Evolutionary conservation across 2,329 filamentous ascomycete genomes (phyloP).

Genomic region (Cercospora citrullina): DNA sequence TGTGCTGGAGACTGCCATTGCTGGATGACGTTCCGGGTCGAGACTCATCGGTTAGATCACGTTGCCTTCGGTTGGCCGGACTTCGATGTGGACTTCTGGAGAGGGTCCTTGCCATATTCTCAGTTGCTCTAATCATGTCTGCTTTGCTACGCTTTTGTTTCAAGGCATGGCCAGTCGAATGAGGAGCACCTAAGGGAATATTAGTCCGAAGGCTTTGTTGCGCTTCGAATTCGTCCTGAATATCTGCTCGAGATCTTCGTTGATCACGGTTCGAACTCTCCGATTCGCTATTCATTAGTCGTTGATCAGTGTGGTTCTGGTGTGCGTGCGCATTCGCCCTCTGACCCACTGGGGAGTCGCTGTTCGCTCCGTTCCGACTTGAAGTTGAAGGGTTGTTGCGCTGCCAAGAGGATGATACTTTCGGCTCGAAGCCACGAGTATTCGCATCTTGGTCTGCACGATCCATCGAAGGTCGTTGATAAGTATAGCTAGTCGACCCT

Average conservation of each 20-base stretch:
- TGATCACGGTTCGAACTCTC: slow-evolving; percentile 4
- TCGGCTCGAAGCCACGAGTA: not conserved
- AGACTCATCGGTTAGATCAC: not conserved
- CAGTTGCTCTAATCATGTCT: slow-evolving; percentile 10
- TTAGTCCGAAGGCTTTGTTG: slow-evolving; percentile 6
- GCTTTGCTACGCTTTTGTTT: slow-evolving; percentile 13
- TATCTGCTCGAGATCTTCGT: slow-evolving; percentile 8
- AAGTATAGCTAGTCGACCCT: not conserved
- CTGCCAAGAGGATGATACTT: not conserved
- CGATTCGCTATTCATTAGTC: not conserved
- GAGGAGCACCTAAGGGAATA: slow-evolving; percentile 7
- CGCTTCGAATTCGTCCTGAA: slow-evolving; percentile 8
- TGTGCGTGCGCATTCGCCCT: not conserved
- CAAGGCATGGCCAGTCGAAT: slow-evolving; percentile 5
- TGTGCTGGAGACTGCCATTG: slow-evolving; percentile 1
- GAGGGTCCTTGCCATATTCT: slow-evolving; percentile 12
- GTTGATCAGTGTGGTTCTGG: not conserved
- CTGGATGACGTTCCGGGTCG: slow-evolving; percentile 11
- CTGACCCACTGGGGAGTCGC: not conserved
- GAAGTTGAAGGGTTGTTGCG: not conserved
- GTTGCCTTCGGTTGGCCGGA: not conserved
- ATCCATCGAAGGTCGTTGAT: not conserved
- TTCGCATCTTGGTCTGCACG: not conserved
- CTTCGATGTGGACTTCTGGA: slow-evolving; percentile 14
- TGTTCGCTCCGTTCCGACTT: not conserved